Evolutionary conservation across 2,329 filamentous ascomycete genomes (phyloP).

Genomic region (Sclerotiophoma versabilis): DNA sequence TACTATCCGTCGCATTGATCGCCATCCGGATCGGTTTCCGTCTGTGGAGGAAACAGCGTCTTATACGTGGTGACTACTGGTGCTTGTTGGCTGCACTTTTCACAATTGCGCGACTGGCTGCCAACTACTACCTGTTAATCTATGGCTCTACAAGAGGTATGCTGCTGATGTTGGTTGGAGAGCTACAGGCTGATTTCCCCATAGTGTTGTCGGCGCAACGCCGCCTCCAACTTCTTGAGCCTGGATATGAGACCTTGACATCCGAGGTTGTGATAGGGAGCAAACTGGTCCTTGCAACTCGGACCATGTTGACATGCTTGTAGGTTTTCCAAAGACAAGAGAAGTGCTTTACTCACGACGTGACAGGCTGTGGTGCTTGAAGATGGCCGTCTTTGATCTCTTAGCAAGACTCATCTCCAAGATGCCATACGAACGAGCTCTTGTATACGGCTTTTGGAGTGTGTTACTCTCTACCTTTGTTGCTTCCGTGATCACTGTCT

Average conservation of each 20-base stretch:
- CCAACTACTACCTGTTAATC: conserved; percentile 21
- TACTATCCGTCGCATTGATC: conserved; percentile 23
- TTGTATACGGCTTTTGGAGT: conserved; percentile 18
- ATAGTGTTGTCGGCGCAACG: conserved; percentile 13
- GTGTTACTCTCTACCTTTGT: conserved; percentile 19
- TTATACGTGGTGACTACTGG: conserved; percentile 27
- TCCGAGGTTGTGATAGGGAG: conserved; percentile 16
- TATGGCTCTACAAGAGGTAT: conserved; percentile 29
- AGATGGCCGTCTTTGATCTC: conserved; percentile 28
- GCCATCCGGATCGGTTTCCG: conserved; percentile 19
- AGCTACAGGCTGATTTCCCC: neutral
- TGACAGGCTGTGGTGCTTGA: conserved; percentile 26
- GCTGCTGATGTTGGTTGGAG: neutral
- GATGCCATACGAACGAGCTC: conserved; percentile 23
- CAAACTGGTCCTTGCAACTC: conserved; percentile 25
- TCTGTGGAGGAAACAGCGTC: conserved; percentile 18
- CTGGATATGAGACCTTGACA: neutral
- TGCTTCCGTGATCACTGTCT: conserved; percentile 23
- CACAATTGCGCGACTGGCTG: conserved; percentile 19
- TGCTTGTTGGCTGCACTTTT: conserved; percentile 21
- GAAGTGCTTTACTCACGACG: neutral
- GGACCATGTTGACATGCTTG: conserved; percentile 24
- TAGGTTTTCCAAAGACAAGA: neutral
- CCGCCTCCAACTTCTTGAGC: conserved; percentile 16
- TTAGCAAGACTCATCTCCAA: conserved; percentile 24